These are phyloP conservation scores for Cornus florida DNA, from an alignment of 148 eudicot species.

Conservation along the genomic window DNA sequence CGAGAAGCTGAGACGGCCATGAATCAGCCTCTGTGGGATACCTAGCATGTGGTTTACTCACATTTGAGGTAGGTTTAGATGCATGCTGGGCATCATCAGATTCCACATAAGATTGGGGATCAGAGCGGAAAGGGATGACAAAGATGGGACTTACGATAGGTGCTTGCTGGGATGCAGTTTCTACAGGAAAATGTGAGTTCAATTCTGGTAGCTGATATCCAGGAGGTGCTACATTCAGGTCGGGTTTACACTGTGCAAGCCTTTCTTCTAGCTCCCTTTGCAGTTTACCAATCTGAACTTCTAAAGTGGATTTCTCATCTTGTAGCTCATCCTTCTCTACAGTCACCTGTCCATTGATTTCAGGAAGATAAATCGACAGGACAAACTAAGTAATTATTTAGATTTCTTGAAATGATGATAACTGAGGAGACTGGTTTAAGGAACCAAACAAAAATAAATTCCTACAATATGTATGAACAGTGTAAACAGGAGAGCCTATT, in stretches of 20 bases:
- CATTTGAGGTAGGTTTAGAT: constrained; percentile 35
- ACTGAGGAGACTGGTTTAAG: neutral
- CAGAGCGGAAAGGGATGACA: constrained; percentile 55
- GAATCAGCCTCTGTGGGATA: constrained; percentile 71
- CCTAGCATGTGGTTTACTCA: constrained; percentile 82
- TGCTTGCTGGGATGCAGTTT: constrained; percentile 36
- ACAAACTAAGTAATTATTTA: neutral
- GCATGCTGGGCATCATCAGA: constrained; percentile 13
- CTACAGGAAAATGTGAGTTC: constrained; percentile 7
- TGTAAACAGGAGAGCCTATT: neutral
- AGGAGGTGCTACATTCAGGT: constrained; percentile 37
- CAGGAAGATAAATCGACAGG: constrained; percentile 2
- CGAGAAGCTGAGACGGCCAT: constrained; percentile 73
- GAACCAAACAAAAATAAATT: neutral
- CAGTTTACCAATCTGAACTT: constrained; percentile 51
- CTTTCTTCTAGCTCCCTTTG: constrained; percentile 48
- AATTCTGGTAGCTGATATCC: constrained; percentile 37
- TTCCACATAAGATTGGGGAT: constrained; percentile 35
- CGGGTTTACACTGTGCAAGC: constrained; percentile 27
- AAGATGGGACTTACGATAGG: constrained; percentile 52
- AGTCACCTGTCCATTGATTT: constrained; percentile 43
- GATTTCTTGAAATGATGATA: neutral
- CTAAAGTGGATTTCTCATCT: constrained; percentile 66
- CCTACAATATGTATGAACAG: neutral
- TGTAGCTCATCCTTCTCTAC: constrained; percentile 66